phyloP scores from a whole-genome alignment of 2,329 filamentous ascomycete species.

The Fusarium graminum region DNA sequence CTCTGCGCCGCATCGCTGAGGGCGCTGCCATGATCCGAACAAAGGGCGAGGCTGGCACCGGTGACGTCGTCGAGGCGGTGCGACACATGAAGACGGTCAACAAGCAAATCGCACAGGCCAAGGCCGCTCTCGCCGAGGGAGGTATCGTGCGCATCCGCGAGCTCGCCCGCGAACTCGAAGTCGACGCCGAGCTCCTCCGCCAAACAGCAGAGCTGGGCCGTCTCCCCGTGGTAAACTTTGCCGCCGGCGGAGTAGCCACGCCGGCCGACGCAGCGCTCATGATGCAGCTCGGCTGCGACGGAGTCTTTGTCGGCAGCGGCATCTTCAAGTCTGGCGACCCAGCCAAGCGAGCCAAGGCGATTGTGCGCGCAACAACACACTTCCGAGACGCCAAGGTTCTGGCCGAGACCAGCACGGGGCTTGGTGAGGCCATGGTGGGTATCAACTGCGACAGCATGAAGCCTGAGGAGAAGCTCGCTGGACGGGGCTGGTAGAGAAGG shows the following conservation, averaged over 20 bases:
- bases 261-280: slow-evolving; percentile 94
- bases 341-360: slow-evolving; percentile 89
- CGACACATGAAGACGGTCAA: slow-evolving; percentile 95
- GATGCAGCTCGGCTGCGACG: slow-evolving; percentile 99
- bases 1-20: slow-evolving; percentile 88
- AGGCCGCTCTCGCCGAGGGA: slow-evolving; percentile 74
- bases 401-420: slow-evolving; percentile 85
- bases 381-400: slow-evolving; percentile 87
- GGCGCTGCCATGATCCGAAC: slow-evolving; percentile 99
- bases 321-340: slow-evolving; percentile 98
- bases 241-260: slow-evolving; percentile 98
- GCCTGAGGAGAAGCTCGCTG: slow-evolving; percentile 84
- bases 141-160: slow-evolving; percentile 70
- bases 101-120: slow-evolving; percentile 82
- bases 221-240: slow-evolving; percentile 96
- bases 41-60: slow-evolving; percentile 97
- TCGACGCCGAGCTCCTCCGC: slow-evolving; percentile 82
- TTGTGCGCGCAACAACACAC: slow-evolving; percentile 94
- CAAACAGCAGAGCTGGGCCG: slow-evolving; percentile 89
- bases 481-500: slow-evolving; percentile 79
- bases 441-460: slow-evolving; percentile 87
- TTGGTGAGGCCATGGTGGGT: slow-evolving; percentile 98
- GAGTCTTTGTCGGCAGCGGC: slow-evolving; percentile 95
- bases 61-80: slow-evolving; percentile 96
- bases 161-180: slow-evolving; percentile 84